phyloP scores from a whole-genome alignment of 106 monocot species.

The Acanthochlamys bracteata region DNA sequence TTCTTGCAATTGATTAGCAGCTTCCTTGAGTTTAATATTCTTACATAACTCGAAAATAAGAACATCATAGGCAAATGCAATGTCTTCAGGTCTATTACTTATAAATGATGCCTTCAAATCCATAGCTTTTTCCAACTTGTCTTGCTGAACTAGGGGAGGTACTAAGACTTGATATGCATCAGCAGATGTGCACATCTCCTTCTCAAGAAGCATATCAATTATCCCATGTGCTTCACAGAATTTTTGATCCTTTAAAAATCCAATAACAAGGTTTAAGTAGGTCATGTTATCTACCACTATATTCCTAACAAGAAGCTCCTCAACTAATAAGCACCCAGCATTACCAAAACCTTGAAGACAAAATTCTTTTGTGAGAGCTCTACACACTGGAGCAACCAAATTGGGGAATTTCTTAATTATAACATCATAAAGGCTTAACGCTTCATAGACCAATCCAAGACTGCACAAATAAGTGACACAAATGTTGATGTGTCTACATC shows the following conservation, averaged over 20 bases:
- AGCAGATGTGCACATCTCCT: conserved; percentile 15
- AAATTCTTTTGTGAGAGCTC: conserved; percentile 32
- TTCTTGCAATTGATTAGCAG: conserved; percentile 38
- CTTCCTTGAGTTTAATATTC: conserved; percentile 30
- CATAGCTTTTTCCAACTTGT: conserved; percentile 22
- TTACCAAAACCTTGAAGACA: conserved; percentile 25
- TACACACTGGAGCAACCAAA: conserved; percentile 20
- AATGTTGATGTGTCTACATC: conserved; percentile 15
- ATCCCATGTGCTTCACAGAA: conserved; percentile 37
- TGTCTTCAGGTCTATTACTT: conserved; percentile 7
- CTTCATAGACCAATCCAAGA: conserved; percentile 43
- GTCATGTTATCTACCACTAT: conserved; percentile 14
- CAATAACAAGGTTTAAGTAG: conserved; percentile 31
- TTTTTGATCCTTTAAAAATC: conserved; percentile 45
- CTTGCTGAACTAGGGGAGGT: conserved; percentile 27
- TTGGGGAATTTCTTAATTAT: conserved; percentile 16
- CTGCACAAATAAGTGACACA: conserved; percentile 35
- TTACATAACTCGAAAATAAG: conserved; percentile 40
- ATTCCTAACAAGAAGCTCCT: conserved; percentile 28
- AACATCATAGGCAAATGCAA: conserved; percentile 15
- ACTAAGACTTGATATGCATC: conserved; percentile 23
- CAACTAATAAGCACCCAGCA: conserved; percentile 37
- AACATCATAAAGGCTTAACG: conserved; percentile 29
- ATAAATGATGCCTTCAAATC: conserved; percentile 31
- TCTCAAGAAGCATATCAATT: conserved; percentile 32